These are phyloP conservation scores for Penicillium angulare DNA, from an alignment of 495 filamentous ascomycete genomes.

Conservation along the genomic window DNA sequence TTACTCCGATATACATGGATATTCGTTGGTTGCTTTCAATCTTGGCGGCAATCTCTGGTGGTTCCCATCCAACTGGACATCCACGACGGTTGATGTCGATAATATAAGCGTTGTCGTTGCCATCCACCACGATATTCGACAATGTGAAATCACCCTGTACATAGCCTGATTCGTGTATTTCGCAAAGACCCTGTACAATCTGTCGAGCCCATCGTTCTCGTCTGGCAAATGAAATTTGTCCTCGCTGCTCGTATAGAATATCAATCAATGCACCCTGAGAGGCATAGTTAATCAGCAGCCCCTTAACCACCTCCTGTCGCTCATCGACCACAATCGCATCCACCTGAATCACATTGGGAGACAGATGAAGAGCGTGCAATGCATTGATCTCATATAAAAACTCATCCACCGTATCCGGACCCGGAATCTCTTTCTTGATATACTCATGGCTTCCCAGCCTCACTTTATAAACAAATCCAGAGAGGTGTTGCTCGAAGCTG, in stretches of 20 bases:
- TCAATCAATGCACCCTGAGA: conserved; percentile 88
- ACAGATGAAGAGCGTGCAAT: conserved; percentile 70
- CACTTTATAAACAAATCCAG: conserved; percentile 97
- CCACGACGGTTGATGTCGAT: conserved; percentile 98
- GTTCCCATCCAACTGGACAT: conserved; percentile 97
- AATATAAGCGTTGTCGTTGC: conserved; percentile 82
- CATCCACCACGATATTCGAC: conserved; percentile 94
- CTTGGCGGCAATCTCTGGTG: conserved; percentile 83
- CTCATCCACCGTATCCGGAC: conserved; percentile 93
- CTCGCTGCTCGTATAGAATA: conserved; percentile 74
- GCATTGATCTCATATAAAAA: conserved; percentile 98
- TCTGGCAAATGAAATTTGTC: conserved; percentile 63
- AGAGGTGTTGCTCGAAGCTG: conserved; percentile 87
- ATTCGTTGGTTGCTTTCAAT: conserved; percentile 92
- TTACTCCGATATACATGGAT: conserved; percentile 97
- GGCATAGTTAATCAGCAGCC: conserved; percentile 86
- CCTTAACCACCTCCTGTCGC: conserved; percentile 70
- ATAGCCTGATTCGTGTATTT: conserved; percentile 95
- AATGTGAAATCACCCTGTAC: conserved; percentile 97
- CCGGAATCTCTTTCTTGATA: conserved; percentile 98
- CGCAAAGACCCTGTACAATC: conserved; percentile 84
- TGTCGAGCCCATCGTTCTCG: conserved; percentile 92
- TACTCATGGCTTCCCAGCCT: conserved; percentile 61
- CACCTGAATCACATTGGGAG: conserved; percentile 80
- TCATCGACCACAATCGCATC: conserved; percentile 89